phyloP scores from a whole-genome alignment of 1,139 yeast genomes.

The Debaryomyces fabryi region DNA sequence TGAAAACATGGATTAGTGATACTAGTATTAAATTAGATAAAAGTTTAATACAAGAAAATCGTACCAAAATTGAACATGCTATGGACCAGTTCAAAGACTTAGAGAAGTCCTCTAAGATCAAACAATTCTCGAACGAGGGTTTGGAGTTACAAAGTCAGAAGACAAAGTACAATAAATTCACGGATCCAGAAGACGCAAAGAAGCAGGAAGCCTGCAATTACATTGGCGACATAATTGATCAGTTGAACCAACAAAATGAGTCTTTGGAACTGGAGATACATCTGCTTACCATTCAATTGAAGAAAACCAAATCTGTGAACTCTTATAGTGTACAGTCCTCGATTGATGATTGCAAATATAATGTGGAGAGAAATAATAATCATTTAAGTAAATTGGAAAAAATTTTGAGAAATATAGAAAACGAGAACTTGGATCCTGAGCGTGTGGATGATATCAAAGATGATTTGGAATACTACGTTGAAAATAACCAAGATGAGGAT shows the following conservation, averaged over 20 bases:
- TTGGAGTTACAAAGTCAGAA: conserved; percentile 64
- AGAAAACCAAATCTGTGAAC: conserved; percentile 55
- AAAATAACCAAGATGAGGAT: conserved; percentile 93
- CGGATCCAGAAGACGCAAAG: conserved; percentile 78
- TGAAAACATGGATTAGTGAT: conserved; percentile 93
- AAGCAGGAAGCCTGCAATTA: conserved; percentile 76
- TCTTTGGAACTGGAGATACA: conserved; percentile 77
- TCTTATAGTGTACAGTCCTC: conserved; percentile 44
- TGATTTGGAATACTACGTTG: conserved; percentile 92
- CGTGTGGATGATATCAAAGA: conserved; percentile 80
- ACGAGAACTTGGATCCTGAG: conserved; percentile 82
- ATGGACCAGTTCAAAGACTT: conserved; percentile 97
- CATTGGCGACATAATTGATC: conserved; percentile 75
- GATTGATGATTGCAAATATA: conserved; percentile 63
- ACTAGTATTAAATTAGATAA: conserved; percentile 92
- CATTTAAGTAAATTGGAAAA: conserved; percentile 80
- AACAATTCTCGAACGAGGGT: conserved; percentile 95
- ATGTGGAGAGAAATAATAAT: conserved; percentile 74
- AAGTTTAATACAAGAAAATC: conserved; percentile 68
- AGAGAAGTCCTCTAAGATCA: conserved; percentile 92
- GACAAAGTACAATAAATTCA: conserved; percentile 29
- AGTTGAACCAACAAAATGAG: conserved; percentile 81
- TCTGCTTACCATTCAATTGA: conserved; percentile 44
- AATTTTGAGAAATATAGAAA: conserved; percentile 76
- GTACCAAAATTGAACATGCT: conserved; percentile 83